These are phyloP conservation scores for Penicillium lividum DNA, from an alignment of 495 filamentous ascomycete genomes.

Conservation along the genomic window DNA sequence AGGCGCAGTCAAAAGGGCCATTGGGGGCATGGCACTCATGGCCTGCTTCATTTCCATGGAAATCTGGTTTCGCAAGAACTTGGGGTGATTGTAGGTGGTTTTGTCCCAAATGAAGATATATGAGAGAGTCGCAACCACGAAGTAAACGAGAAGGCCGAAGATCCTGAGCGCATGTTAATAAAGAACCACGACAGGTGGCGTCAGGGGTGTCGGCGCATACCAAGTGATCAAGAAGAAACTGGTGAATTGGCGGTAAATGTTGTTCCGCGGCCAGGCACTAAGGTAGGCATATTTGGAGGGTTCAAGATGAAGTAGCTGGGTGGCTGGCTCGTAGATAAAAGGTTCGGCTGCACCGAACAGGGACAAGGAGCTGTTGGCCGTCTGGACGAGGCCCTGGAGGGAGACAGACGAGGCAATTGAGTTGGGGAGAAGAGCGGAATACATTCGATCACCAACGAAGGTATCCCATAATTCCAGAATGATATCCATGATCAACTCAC, in stretches of 20 bases:
- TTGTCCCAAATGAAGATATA: slow-evolving; percentile 96
- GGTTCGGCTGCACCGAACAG: slow-evolving; percentile 46
- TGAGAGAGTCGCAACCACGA: slow-evolving; percentile 76
- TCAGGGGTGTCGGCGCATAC: slow-evolving; percentile 49
- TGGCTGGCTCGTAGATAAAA: slow-evolving; percentile 72
- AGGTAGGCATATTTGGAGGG: slow-evolving; percentile 78
- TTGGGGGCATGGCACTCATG: slow-evolving; percentile 70
- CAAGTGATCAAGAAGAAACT: slow-evolving; percentile 84
- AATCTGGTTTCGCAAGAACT: slow-evolving; percentile 94
- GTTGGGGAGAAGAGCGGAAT: slow-evolving; percentile 69
- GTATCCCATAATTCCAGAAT: slow-evolving; percentile 84
- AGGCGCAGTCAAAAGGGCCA: slow-evolving; percentile 82
- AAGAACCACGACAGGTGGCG: background rate
- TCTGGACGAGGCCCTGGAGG: slow-evolving; percentile 42
- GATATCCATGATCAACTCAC: slow-evolving; percentile 71
- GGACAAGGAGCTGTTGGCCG: slow-evolving; percentile 41
- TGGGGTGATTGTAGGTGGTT: slow-evolving; percentile 82
- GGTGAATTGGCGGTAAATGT: slow-evolving; percentile 72
- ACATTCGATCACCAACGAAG: slow-evolving; percentile 78
- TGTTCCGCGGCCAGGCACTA: slow-evolving; percentile 78
- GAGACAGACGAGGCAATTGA: slow-evolving; percentile 50
- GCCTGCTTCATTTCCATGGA: slow-evolving; percentile 82
- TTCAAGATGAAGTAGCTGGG: slow-evolving; percentile 64
- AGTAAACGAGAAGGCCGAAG: slow-evolving; percentile 83
- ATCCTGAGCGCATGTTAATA: slow-evolving; percentile 54